Percentiles rank a stretch among this genome's conserved stretches.
Conservation (phyloP, 176 grass and related monocot genomes). For the Microstegium vimineum region DNA sequence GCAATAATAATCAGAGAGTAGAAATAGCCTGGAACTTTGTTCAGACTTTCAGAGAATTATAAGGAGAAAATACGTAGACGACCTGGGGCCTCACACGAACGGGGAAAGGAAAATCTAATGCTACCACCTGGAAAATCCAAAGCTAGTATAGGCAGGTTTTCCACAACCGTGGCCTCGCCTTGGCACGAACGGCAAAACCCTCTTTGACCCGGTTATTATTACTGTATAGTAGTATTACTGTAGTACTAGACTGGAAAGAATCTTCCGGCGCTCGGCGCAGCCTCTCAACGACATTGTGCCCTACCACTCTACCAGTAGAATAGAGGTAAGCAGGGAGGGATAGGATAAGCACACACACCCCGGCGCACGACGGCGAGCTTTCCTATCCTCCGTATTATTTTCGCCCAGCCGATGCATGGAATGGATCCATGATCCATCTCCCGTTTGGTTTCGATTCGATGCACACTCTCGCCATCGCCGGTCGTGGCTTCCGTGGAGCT, state of each 20-base stretch:
- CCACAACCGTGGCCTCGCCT: too few species aligned
- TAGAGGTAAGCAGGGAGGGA: too few species aligned
- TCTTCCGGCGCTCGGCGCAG: constrained; percentile 10
- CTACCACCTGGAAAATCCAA: background rate
- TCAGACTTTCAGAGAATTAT: background rate
- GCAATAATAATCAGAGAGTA: background rate
- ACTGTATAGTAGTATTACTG: too few species aligned
- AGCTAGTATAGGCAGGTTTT: background rate
- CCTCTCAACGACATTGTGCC: too few species aligned
- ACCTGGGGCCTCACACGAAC: background rate
- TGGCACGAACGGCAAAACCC: background rate
- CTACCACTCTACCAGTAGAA: too few species aligned
- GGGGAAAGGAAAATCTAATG: background rate
- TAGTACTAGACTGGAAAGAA: constrained; percentile 1
- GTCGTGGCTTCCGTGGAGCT: too few species aligned
- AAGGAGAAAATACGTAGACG: background rate
- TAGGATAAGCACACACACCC: background rate
- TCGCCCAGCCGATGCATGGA: background rate
- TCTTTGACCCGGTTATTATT: background rate
- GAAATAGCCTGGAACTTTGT: background rate
- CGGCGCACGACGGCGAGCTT: background rate
- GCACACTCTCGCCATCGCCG: too few species aligned
- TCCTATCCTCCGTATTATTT: background rate
- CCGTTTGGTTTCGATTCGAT: background rate
- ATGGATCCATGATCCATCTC: background rate